Conservation (phyloP, 2,329 filamentous ascomycete species). For the Xylaria sp. region DNA sequence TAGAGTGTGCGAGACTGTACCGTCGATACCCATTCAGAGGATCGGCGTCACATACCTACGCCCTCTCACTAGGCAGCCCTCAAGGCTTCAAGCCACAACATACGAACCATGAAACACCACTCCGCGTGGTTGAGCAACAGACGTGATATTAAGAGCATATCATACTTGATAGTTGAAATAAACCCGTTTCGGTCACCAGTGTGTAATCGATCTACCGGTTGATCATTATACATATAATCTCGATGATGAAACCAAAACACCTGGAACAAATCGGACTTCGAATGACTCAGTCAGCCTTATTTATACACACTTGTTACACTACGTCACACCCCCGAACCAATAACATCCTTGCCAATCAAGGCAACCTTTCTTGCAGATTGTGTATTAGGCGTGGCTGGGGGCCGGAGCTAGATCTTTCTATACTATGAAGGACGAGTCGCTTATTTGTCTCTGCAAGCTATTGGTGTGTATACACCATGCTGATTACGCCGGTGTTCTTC, state of each 20-base stretch:
- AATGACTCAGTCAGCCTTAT: constrained; percentile 30
- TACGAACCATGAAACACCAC: constrained; percentile 1
- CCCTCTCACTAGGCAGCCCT: constrained; percentile 30
- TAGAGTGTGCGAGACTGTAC: constrained; percentile 20
- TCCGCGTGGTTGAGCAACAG: background rate
- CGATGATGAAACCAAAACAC: background rate
- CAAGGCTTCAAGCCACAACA: constrained; percentile 25
- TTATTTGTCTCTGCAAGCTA: constrained; percentile 5
- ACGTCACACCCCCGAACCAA: background rate
- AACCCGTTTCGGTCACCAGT: background rate
- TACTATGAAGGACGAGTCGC: background rate
- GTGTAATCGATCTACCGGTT: background rate
- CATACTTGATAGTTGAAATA: background rate
- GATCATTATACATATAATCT: too few relatives aligned
- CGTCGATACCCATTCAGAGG: background rate
- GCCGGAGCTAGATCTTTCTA: constrained; percentile 5
- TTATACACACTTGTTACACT: background rate
- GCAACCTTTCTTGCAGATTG: constrained; percentile 13
- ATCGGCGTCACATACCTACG: constrained; percentile 18
- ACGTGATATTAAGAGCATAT: background rate
- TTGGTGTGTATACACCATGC: constrained; percentile 1
- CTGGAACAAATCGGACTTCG: background rate
- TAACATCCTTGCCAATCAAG: constrained; percentile 11
- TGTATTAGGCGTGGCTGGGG: constrained; percentile 18
- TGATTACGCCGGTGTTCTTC: background rate